Evolutionary conservation across 2,329 filamentous ascomycete genomes (phyloP).

Genomic region (Aspergillus quadrilineatus): DNA sequence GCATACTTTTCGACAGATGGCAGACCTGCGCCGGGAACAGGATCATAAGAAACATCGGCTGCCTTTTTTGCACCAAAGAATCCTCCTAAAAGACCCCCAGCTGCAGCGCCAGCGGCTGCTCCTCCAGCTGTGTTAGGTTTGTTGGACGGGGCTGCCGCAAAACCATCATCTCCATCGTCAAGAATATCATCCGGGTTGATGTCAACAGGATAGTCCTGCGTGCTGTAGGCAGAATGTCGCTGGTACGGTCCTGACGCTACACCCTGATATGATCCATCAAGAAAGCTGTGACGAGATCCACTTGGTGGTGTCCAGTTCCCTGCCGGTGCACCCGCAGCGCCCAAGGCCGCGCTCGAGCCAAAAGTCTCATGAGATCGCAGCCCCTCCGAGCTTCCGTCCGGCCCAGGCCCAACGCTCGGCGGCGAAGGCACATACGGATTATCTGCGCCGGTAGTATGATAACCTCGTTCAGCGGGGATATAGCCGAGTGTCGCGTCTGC

Average conservation of each 20-base stretch:
- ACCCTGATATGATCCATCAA: conserved; percentile 35
- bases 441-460: conserved; percentile 36
- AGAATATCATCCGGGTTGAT: conserved; percentile 77
- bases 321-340: conserved; percentile 32
- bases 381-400: conserved; percentile 23
- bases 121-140: conserved; percentile 30
- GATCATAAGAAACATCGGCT: conserved; percentile 54
- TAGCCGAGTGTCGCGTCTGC: conserved; percentile 28
- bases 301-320: conserved; percentile 36
- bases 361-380: conserved; percentile 41
- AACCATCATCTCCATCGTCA: conserved; percentile 85
- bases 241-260: conserved; percentile 62
- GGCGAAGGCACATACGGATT: conserved; percentile 37
- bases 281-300: conserved; percentile 53
- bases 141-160: conserved; percentile 50
- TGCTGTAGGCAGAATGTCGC: conserved; percentile 55
- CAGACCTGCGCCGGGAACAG: conserved; percentile 46
- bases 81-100: conserved; percentile 43
- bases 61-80: conserved; percentile 44
- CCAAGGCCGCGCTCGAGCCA: conserved; percentile 39
- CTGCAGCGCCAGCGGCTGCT: conserved; percentile 48
- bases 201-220: conserved; percentile 50
- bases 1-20: conserved; percentile 64
- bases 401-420: conserved; percentile 10
- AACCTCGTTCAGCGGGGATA: conserved; percentile 37